Evolutionary conservation across 2,329 filamentous ascomycete species (phyloP), one percentile per base, ranked within the genome.

Genomic region (Pseudopithomyces maydicus): DNA sequence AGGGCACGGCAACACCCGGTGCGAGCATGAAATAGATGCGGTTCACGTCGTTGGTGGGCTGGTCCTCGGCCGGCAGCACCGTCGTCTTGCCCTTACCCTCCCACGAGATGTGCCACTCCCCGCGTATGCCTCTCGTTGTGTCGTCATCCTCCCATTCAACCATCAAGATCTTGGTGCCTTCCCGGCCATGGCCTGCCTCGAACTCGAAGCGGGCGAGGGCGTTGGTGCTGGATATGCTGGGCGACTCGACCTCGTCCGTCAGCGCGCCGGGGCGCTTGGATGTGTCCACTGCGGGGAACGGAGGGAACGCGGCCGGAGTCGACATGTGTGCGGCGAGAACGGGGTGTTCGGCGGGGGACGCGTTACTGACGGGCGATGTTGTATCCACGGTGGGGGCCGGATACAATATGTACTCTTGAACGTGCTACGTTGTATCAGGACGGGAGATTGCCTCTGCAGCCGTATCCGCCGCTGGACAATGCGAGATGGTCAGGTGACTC

Each of bases 81-180:
- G 87, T 87, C 26, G 83, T 85, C 74, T 95, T 96, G 43, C 90
- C 90, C 41, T 92, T 58, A 44, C 90, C 90, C 41, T 92, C 86
- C 92, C 92, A 96, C 1, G 86, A 89, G 19, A 96, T 88, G 56
- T 90, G 85, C 92, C 92, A 96, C 57, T 83, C 83, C 2, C 82
- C 84, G 0, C 69, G 71, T 15, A 81, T 62, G 11, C 77, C 76
- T 50, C 79, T 76, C 2, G 78, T 81, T 41, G 78, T 74, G 57
- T 82, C 79, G 63, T 84, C 83, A 51, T 88, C 85, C 72, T 91
- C 87, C 92, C 92, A 97, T 75, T 97, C 92, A 38, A 96, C 88
- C 91, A 97, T 95, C 66, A 97, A 80, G 61, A 97, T 88, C 80
- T 96, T 97, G 61, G 91, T 96, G 39, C 92, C 92, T 63, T 93